Evolutionary conservation across 2,329 filamentous ascomycete genomes (phyloP), one percentile per base, ranked within the genome.

Genomic region (Trichophyton simii): DNA sequence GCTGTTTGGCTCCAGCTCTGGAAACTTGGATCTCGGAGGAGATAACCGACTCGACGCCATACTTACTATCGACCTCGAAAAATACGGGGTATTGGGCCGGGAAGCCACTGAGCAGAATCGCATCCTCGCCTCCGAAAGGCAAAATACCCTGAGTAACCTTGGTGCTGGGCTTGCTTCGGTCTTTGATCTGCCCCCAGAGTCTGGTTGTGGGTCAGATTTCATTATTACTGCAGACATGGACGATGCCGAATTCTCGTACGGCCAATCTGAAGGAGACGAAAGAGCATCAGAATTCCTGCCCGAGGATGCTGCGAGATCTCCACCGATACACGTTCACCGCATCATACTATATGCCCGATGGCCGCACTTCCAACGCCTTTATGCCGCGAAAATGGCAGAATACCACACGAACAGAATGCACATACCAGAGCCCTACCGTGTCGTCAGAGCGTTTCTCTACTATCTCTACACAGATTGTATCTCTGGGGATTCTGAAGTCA

Each of bases 401-500:
- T 99, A 95, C 69, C 94, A 99, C 72, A 94, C 90, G 15, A 94
- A 94, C 70, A 91, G 89, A 73, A 94, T 99, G 87, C 92, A 99
- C 75, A 96, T 99, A 52, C 92, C 94, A 0, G 95, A 99, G 70
- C 91, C 92, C 0, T 97, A 96, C 73, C 87, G 86, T 1, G 91
- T 96, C 0, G 94, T 99, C 55, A 91, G 89, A 67, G 90, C 92
- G 0, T 99, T 99, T 71, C 80, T 99, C 31, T 92, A 94, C 75
- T 99, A 96, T 70, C 83, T 99, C 0, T 99, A 99, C 75, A 96
- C 94, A 0, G 94, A 99, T 73, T 92, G 87, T 67, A 96, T 99
- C 66, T 72, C 75, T 1, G 75, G 73, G n/a, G 76, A 79, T 62
- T 83, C 83, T 0, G 82, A 87, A 57, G 79, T 79, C 64, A 83